Evolutionary conservation across 1,284 basidiomycete genomes (phyloP).

Genomic region (Kalmanozyma brasiliensis): DNA sequence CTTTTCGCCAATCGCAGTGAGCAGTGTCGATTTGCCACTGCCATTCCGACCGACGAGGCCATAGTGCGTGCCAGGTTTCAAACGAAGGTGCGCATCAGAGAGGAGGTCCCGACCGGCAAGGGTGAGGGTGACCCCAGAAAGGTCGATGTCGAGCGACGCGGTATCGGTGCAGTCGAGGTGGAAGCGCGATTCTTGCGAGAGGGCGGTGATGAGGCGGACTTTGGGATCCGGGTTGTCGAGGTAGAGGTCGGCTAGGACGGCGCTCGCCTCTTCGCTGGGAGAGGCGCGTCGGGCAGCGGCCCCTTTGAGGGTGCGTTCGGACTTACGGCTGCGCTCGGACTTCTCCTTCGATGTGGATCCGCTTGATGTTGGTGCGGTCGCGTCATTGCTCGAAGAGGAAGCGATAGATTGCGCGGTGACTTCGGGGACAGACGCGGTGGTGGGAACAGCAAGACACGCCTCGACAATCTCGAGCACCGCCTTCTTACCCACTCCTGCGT

Average conservation of each 20-base stretch:
- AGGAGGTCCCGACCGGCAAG: constrained; percentile 73
- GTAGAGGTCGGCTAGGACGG: constrained; percentile 17
- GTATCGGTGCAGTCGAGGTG: constrained; percentile 71
- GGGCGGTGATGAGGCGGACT: constrained; percentile 55
- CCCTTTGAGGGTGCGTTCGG: constrained; percentile 5
- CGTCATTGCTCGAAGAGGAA: not conserved
- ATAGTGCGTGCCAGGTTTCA: constrained; percentile 73
- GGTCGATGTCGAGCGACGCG: constrained; percentile 70
- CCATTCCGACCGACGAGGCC: constrained; percentile 74
- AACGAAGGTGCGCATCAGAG: constrained; percentile 72
- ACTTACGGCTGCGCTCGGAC: constrained; percentile 1
- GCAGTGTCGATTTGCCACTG: constrained; percentile 72
- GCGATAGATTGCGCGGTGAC: not conserved
- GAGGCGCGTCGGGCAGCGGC: no score
- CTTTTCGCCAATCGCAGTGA: constrained; percentile 70
- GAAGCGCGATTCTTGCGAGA: constrained; percentile 71
- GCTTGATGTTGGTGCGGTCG: not conserved
- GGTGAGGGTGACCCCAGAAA: constrained; percentile 71
- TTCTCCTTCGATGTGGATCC: not conserved
- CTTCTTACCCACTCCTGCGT: constrained; percentile 54
- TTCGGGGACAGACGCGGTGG: no score
- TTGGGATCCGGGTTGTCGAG: constrained; percentile 29
- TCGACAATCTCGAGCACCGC: constrained; percentile 36
- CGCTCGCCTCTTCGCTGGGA: constrained; percentile 7
- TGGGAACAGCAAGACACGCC: constrained; percentile 27